Evolutionary conservation across 192 early-diverging fungal species (phyloP).

Genomic region (Backusella sp.): DNA sequence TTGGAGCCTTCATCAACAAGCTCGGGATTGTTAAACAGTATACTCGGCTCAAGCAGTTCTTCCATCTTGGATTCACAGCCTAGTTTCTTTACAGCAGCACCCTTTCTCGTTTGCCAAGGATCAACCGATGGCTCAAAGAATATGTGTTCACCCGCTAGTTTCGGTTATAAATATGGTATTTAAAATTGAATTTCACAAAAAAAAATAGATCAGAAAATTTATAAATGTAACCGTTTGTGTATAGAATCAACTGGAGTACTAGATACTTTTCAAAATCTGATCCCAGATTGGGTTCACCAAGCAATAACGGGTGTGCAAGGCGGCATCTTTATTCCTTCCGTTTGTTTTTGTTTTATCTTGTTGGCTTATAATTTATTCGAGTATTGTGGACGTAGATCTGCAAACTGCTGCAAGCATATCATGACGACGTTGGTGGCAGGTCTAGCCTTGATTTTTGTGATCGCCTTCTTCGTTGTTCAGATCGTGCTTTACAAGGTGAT

Average conservation of each 20-base stretch:
- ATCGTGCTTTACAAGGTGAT: not conserved
- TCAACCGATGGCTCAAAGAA: not conserved
- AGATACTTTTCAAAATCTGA: not conserved
- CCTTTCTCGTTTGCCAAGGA: conserved; percentile 3
- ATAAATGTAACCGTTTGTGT: not conserved
- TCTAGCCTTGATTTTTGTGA: conserved; percentile 5
- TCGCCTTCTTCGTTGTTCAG: conserved; percentile 1
- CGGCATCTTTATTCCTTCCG: conserved; percentile 4
- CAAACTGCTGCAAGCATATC: conserved; percentile 4
- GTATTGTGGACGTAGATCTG: not conserved
- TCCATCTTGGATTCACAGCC: not conserved
- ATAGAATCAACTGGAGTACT: not conserved
- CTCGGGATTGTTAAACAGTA: not conserved
- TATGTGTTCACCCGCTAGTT: not conserved
- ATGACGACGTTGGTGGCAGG: not conserved
- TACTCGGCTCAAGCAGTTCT: not conserved
- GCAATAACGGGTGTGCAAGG: not conserved
- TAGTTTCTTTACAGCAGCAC: not conserved
- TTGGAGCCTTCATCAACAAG: not conserved
- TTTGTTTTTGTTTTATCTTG: conserved; percentile 1
- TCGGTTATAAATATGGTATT: conserved; percentile 2
- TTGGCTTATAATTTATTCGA: not conserved
- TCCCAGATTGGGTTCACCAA: not conserved
- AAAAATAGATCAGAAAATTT: not conserved
- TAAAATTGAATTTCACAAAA: not conserved